A percentile compares a stretch with the other conserved stretches of the same genome.
Conservation (phyloP, 2,329 filamentous ascomycete genomes). For the Scleromitrula shiraiana region DNA sequence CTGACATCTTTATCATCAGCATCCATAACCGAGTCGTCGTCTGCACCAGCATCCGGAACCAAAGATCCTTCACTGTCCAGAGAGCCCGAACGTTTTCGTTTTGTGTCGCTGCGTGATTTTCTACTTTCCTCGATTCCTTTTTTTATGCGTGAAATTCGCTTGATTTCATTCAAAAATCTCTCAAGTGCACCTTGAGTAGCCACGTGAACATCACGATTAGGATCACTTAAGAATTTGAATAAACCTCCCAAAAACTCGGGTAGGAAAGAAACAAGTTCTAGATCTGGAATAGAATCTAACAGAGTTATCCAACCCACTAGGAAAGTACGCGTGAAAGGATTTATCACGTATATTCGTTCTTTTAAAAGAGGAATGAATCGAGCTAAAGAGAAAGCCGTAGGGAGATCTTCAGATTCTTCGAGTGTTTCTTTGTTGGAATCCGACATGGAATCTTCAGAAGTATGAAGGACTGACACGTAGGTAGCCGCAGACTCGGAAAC, state of each 20-base stretch:
- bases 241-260: slow-evolving; percentile 87
- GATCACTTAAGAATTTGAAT: slow-evolving; percentile 85
- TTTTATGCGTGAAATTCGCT: slow-evolving; percentile 86
- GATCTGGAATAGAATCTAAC: slow-evolving; percentile 90
- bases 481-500: slow-evolving; percentile 91
- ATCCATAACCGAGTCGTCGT: slow-evolving; percentile 49
- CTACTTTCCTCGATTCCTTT: slow-evolving; percentile 84
- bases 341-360: slow-evolving; percentile 88
- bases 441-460: slow-evolving; percentile 43
- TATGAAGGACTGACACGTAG: slow-evolving; percentile 82
- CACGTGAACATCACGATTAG: slow-evolving; percentile 89
- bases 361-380: slow-evolving; percentile 89
- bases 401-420: slow-evolving; percentile 45
- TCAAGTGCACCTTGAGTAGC: slow-evolving; percentile 84
- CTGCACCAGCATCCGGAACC: slow-evolving; percentile 49
- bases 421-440: slow-evolving; percentile 39
- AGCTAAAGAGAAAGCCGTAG: slow-evolving; percentile 84
- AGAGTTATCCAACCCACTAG: slow-evolving; percentile 93
- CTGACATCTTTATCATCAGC: slow-evolving; percentile 52
- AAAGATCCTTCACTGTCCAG: slow-evolving; percentile 53
- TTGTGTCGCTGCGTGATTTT: slow-evolving; percentile 53
- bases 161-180: slow-evolving; percentile 87
- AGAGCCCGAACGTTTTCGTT: slow-evolving; percentile 61
- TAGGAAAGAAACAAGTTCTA: slow-evolving; percentile 87
- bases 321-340: slow-evolving; percentile 91